Conservation (phyloP, 768 basidiomycete genomes). For the Calocera cornea region DNA sequence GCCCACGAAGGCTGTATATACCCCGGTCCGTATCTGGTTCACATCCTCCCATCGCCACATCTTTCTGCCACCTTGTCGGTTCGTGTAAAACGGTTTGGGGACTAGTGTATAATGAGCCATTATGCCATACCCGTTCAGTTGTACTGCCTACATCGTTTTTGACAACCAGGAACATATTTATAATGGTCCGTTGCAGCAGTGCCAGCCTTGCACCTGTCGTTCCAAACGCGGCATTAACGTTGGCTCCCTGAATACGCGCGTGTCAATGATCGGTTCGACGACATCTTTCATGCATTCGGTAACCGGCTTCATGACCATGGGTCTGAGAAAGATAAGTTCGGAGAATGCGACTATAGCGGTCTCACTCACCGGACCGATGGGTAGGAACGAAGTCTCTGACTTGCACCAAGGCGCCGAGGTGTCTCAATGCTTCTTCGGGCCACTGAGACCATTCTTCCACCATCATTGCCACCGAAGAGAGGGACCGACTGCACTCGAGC, state of each 20-base stretch:
- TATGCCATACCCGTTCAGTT: slow-evolving; percentile 1
- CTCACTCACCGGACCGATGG: background rate
- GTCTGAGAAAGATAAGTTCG: too few relatives aligned
- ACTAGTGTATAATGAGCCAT: slow-evolving; percentile 6
- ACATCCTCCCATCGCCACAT: background rate
- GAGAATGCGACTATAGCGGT: background rate
- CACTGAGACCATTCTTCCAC: background rate
- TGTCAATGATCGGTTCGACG: too few relatives aligned
- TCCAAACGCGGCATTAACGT: too few relatives aligned
- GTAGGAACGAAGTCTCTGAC: background rate
- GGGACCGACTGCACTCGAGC: background rate
- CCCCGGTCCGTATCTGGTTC: background rate
- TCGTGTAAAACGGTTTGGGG: slow-evolving; percentile 1
- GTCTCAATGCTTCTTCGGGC: background rate
- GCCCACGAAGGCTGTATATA: background rate
- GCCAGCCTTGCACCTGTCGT: too few relatives aligned
- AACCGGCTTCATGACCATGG: background rate
- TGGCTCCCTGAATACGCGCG: too few relatives aligned
- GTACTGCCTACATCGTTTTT: slow-evolving; percentile 5
- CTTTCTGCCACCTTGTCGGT: background rate
- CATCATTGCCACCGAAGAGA: background rate
- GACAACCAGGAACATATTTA: background rate
- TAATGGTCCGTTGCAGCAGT: background rate
- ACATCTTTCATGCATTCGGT: too few relatives aligned
- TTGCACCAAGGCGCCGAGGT: background rate